These are phyloP conservation scores for Crucibulum laeve DNA, from an alignment of 768 basidiomycete species.

Conservation along the genomic window DNA sequence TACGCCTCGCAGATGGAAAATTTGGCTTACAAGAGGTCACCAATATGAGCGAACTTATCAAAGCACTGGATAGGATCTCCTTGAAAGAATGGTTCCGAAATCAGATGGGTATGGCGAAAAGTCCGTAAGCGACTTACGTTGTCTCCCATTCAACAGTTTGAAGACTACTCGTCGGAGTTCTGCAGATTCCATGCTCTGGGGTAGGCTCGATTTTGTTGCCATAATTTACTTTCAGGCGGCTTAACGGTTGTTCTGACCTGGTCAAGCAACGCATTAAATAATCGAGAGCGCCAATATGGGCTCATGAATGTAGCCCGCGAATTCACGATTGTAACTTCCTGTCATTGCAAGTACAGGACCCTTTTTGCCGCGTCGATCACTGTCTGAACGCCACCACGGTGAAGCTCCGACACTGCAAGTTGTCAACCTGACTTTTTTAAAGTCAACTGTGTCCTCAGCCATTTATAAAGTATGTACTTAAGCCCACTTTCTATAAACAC, in stretches of 20 bases:
- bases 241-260: too few species aligned
- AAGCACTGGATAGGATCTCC: conserved; percentile 23
- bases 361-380: neutral
- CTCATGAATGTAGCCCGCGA: neutral
- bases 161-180: neutral
- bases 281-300: neutral
- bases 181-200: neutral
- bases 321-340: neutral
- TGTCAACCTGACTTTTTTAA: neutral
- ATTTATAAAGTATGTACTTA: too few species aligned
- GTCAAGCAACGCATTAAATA: too few species aligned
- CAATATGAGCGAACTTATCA: conserved; percentile 28
- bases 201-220: too few species aligned
- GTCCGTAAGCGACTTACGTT: conserved; percentile 1
- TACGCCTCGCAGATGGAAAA: conserved; percentile 18
- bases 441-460: too few species aligned
- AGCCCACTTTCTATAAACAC: too few species aligned
- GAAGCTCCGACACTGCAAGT: neutral
- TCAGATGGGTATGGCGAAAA: conserved; percentile 31
- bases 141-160: neutral
- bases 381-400: neutral
- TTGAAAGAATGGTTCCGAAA: conserved; percentile 33
- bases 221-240: too few species aligned
- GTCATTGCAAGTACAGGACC: neutral
- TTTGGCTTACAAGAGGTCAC: conserved; percentile 31